phyloP scores from a whole-genome alignment of 495 filamentous ascomycete genomes.

The Copromyces sp. region DNA sequence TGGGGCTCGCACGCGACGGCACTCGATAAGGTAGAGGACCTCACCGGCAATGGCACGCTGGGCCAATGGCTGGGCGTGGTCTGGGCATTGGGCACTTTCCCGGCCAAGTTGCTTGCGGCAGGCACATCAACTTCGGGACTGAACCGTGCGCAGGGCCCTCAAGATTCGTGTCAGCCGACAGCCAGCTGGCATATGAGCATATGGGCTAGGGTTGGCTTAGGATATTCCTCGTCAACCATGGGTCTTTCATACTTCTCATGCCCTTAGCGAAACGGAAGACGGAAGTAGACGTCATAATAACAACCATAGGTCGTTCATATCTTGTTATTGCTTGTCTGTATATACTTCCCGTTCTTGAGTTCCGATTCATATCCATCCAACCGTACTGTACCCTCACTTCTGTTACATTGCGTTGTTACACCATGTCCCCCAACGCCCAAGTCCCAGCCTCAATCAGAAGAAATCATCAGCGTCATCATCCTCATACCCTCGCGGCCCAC shows the following conservation, averaged over 20 bases:
- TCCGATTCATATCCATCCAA: background rate
- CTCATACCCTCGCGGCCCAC: background rate
- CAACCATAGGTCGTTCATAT: too few relatives aligned
- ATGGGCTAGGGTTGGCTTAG: background rate
- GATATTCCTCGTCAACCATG: too few relatives aligned
- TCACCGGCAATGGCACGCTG: background rate
- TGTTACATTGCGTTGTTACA: background rate
- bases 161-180: background rate
- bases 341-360: background rate
- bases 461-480: background rate
- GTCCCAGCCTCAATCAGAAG: background rate
- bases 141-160: background rate
- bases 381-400: background rate
- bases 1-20: background rate
- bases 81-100: background rate
- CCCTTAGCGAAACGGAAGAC: too few relatives aligned
- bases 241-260: too few relatives aligned
- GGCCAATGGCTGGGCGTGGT: background rate
- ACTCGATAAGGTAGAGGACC: background rate
- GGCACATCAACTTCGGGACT: background rate
- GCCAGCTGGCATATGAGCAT: background rate
- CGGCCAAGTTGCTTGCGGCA: background rate
- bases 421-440: background rate
- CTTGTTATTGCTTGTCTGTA: background rate
- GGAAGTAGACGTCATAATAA: too few relatives aligned